Base-by-base conservation (phyloP, 257 asterid genomes). In the Nyctanthes arbortristis region DNA sequence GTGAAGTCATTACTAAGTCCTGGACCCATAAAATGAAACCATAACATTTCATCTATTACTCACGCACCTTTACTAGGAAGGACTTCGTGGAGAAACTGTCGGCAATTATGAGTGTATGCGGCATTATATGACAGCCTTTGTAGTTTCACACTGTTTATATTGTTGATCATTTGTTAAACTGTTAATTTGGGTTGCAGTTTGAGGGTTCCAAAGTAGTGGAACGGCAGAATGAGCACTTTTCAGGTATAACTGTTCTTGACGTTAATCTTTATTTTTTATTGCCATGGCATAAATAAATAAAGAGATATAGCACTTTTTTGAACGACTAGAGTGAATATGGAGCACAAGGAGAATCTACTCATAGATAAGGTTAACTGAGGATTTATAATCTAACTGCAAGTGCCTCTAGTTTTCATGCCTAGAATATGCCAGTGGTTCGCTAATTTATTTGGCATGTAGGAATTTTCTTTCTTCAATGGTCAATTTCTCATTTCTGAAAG, bases 141-240 rank as follows among this genome's bases (percentile, higher is more conserved):
- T 25, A 2, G 30, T 30, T 71, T 71, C 40, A 32, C 40, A 18
- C 20, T 16, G 18, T 71, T 34, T 24, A 52, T 22, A 47, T 2
- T 12, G 24, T 55, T 71, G 69, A 56, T 65, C 40, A 63, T 60
- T 34, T 37, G 34, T 61, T 22, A 27, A 73, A 63, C 66, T 40
- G 57, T 43, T 54, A 32, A 37, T 39, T 20, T 63, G 69, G 20
- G 30, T 66, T 77, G 84, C 89, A 90, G 95, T 88, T 90, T 79
- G 87, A 90, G 77, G 95, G 96, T 69, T 88, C 93, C 31, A 88
- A 90, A 65, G 75, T 79, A 24, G 72, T 90, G 77, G 84, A 88
- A 63, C 87, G 81, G 62, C 96, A 90, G 77, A 90, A 88, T 59
- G 88, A 90, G 61, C 91, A 74, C 49, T 90, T 90, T 79, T 79